Conservation (phyloP, 768 basidiomycete species). For the Rubroboletus satanas region DNA sequence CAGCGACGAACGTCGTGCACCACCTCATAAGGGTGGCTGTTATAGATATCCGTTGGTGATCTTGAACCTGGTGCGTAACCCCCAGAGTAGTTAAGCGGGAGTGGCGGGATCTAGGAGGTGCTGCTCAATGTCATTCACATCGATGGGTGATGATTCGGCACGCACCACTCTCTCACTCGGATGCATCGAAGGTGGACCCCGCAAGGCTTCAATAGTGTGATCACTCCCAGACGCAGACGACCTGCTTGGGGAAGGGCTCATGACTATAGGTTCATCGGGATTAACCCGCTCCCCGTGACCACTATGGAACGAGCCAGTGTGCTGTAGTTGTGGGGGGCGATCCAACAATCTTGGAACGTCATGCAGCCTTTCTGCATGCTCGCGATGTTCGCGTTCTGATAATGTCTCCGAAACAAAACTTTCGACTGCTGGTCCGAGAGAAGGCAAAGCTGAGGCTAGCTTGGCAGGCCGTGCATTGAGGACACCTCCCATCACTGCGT, state of each 20-base stretch:
- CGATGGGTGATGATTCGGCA: neutral
- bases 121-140: neutral
- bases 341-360: slow-evolving; percentile 23
- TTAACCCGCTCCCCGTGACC: slow-evolving; percentile 15
- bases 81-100: slow-evolving; percentile 23
- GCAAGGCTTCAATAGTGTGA: slow-evolving; percentile 29
- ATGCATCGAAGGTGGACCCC: slow-evolving; percentile 19
- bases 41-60: slow-evolving; percentile 32
- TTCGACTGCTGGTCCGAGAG: slow-evolving; percentile 21
- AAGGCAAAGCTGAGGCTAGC: slow-evolving; percentile 17
- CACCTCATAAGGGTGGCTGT: slow-evolving; percentile 18
- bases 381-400: slow-evolving; percentile 25
- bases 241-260: slow-evolving; percentile 17
- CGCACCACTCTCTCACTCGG: slow-evolving; percentile 28
- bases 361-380: slow-evolving; percentile 15
- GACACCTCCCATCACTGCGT: slow-evolving; percentile 31
- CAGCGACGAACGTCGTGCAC: slow-evolving; percentile 11
- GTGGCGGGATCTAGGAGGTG: slow-evolving; percentile 25
- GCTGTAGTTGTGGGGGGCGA: slow-evolving; percentile 18
- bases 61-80: slow-evolving; percentile 15
- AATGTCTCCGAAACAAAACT: slow-evolving; percentile 18
- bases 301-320: slow-evolving; percentile 20
- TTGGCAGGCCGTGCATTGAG: slow-evolving; percentile 32
- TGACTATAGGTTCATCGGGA: slow-evolving; percentile 21
- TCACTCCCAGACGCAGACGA: slow-evolving; percentile 27